Conservation (phyloP, 2,329 filamentous ascomycete species). For the Trichothecium sympodiale region DNA sequence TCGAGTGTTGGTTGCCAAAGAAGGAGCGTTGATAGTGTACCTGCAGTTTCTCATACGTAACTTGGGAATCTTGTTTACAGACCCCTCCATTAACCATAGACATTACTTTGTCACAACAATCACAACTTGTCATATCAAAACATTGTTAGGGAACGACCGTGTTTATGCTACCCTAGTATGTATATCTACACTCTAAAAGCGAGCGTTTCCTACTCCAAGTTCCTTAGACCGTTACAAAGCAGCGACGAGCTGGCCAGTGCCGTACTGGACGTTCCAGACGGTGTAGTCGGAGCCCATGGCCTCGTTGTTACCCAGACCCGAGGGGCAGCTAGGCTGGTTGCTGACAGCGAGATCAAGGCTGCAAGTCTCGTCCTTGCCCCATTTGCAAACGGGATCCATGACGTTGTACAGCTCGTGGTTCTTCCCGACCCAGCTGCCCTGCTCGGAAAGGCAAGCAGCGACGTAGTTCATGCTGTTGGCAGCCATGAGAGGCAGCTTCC, state of each 20-base stretch:
- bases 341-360: constrained; percentile 30
- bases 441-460: constrained; percentile 30
- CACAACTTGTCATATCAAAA: neutral
- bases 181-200: no score
- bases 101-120: neutral
- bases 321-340: constrained; percentile 42
- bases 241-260: constrained; percentile 27
- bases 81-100: neutral
- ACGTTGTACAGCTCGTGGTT: constrained; percentile 45
- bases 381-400: constrained; percentile 35
- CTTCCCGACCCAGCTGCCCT: constrained; percentile 37
- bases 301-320: constrained; percentile 24
- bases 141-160: neutral
- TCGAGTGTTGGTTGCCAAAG: no score
- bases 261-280: constrained; percentile 42
- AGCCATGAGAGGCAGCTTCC: constrained; percentile 42
- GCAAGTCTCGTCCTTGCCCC: constrained; percentile 40
- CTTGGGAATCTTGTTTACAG: neutral
- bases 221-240: constrained; percentile 12
- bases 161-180: neutral
- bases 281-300: constrained; percentile 20
- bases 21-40: no score
- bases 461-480: constrained; percentile 47
- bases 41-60: no score
- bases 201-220: no score